Evolutionary conservation across 768 basidiomycete genomes (phyloP).

Genomic region (Leccinum olivaceopallidum): DNA sequence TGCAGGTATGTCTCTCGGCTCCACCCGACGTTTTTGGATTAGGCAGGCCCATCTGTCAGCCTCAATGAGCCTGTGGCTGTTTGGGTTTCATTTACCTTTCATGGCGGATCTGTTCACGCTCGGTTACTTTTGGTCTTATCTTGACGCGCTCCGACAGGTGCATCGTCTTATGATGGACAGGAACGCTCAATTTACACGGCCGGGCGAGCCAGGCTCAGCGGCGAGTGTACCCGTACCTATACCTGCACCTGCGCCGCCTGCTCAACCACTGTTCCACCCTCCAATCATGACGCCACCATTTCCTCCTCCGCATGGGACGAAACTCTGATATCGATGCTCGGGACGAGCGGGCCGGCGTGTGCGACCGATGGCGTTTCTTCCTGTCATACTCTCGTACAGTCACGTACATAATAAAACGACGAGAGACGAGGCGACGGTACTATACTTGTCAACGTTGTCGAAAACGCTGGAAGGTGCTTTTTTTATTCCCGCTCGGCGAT

Average conservation of each 20-base stretch:
- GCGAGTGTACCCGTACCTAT: slow-evolving; percentile 21
- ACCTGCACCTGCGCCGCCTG: slow-evolving; percentile 21
- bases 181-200: slow-evolving; percentile 55
- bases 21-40: slow-evolving; percentile 7
- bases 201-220: slow-evolving; percentile 24
- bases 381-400: slow-evolving; percentile 2
- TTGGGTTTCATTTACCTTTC: slow-evolving; percentile 12
- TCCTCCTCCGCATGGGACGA: slow-evolving; percentile 31
- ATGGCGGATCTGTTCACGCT: slow-evolving; percentile 7
- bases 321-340: slow-evolving; percentile 21
- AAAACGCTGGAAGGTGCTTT: slow-evolving; percentile 12
- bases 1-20: slow-evolving; percentile 57
- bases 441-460: background rate
- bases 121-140: slow-evolving; percentile 19
- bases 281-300: slow-evolving; percentile 35
- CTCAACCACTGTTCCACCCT: slow-evolving; percentile 27
- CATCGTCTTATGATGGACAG: slow-evolving; percentile 79
- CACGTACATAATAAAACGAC: slow-evolving; percentile 25
- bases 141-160: slow-evolving; percentile 37
- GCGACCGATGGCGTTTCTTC: background rate
- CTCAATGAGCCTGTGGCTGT: slow-evolving; percentile 1
- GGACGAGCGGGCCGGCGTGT: slow-evolving; percentile 6
- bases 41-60: background rate
- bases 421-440: background rate
- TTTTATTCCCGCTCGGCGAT: slow-evolving; percentile 1